phyloP scores from a whole-genome alignment of 441 rosid species.

The Pelargonium australe region DNA sequence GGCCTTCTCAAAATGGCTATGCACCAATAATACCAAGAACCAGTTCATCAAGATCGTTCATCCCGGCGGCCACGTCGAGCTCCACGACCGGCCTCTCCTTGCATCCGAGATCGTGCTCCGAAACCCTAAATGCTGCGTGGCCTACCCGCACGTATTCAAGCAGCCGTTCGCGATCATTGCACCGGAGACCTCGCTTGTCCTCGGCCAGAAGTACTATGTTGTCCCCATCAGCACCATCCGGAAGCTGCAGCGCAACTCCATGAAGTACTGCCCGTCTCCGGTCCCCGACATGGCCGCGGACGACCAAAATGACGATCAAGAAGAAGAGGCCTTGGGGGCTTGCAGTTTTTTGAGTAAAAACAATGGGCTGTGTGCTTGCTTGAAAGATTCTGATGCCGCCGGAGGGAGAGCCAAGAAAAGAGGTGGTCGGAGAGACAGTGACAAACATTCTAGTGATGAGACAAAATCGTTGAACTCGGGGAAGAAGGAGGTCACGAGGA shows the following conservation, averaged over 20 bases:
- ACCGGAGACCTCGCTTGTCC: neutral
- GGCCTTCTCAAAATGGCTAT: constrained; percentile 10
- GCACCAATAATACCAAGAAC: constrained; percentile 8
- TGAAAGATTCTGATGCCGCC: neutral
- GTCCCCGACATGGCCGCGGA: neutral
- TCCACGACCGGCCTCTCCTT: constrained; percentile 16
- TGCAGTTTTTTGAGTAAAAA: neutral
- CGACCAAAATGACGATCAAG: neutral
- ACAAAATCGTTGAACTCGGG: neutral
- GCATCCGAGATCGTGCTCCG: constrained; percentile 5
- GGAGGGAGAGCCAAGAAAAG: neutral
- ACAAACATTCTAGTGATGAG: neutral
- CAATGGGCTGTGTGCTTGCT: neutral
- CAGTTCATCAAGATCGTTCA: constrained; percentile 15
- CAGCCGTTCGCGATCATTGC: neutral
- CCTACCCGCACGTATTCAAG: neutral
- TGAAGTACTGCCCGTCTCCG: neutral
- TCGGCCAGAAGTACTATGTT: neutral
- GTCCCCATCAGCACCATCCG: neutral
- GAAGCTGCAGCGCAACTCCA: neutral
- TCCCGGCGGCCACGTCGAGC: constrained; percentile 11
- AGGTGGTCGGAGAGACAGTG: neutral
- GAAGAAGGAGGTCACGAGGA: neutral
- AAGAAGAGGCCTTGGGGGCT: neutral
- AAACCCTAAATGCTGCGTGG: neutral